A percentile compares a stretch with the other conserved stretches of the same genome.
phyloP scores from a whole-genome alignment of 2,329 filamentous ascomycete genomes.

The Amphichorda felina region DNA sequence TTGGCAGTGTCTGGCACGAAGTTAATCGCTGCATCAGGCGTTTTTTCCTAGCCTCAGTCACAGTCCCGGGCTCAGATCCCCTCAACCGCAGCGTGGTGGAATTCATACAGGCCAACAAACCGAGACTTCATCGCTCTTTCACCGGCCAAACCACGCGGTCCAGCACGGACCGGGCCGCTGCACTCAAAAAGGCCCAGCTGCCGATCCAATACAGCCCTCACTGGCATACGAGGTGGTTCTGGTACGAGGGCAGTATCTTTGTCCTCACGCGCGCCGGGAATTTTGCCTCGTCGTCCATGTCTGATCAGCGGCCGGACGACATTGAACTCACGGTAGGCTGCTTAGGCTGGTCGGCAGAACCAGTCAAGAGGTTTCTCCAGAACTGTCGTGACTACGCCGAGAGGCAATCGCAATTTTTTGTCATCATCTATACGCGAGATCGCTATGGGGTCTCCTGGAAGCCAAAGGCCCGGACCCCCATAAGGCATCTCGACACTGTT shows the following conservation, averaged over 20 bases:
- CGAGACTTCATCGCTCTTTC: conserved; percentile 25
- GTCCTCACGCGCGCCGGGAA: conserved; percentile 28
- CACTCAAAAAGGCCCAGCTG: conserved; percentile 27
- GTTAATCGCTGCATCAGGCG: conserved; percentile 25
- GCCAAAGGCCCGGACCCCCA: conserved; percentile 33
- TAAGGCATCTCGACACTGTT: conserved; percentile 36
- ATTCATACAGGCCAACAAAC: conserved; percentile 29
- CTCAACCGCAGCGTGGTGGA: conserved; percentile 31
- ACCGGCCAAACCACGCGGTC: conserved; percentile 24
- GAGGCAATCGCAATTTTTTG: conserved; percentile 33
- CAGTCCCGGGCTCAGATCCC: conserved; percentile 28
- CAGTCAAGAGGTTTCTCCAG: conserved; percentile 32
- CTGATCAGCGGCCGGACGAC: conserved; percentile 31
- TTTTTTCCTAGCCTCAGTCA: conserved; percentile 31
- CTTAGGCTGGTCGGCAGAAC: conserved; percentile 36
- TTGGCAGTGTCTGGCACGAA: conserved; percentile 22
- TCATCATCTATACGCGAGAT: conserved; percentile 34
- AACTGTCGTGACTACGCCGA: conserved; percentile 35
- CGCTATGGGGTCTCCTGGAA: conserved; percentile 35
- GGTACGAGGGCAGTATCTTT: conserved; percentile 32
- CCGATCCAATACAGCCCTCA: conserved; percentile 31
- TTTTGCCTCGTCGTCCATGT: conserved; percentile 19
- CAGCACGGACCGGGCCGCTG: conserved; percentile 21
- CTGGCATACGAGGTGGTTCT: conserved; percentile 34
- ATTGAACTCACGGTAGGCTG: conserved; percentile 34